These are phyloP conservation scores for Mycena chlorophos DNA, from an alignment of 768 basidiomycete species.

Conservation along the genomic window DNA sequence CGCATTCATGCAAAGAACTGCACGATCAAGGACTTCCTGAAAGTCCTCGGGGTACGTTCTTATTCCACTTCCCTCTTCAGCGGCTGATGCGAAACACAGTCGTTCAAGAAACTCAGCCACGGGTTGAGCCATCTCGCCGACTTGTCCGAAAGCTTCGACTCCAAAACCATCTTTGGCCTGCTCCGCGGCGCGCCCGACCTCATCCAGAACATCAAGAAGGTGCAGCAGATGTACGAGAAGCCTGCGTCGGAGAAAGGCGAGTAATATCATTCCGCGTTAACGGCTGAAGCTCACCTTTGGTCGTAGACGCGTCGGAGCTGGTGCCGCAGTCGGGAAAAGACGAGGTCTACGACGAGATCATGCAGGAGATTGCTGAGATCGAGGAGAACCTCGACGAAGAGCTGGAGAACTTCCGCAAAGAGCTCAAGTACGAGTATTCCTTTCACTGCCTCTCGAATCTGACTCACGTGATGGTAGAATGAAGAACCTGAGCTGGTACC, in stretches of 20 bases:
- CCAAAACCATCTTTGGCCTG: slow-evolving; percentile 72
- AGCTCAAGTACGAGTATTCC: slow-evolving; percentile 56
- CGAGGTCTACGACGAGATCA: slow-evolving; percentile 77
- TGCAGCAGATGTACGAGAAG: slow-evolving; percentile 68
- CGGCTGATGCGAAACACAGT: slow-evolving; percentile 37
- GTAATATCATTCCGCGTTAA: neutral
- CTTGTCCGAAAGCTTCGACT: slow-evolving; percentile 70
- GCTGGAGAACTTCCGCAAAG: slow-evolving; percentile 64
- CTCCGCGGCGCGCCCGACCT: slow-evolving; percentile 84
- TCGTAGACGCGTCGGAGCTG: slow-evolving; percentile 64
- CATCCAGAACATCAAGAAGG: slow-evolving; percentile 63
- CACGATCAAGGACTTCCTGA: slow-evolving; percentile 83
- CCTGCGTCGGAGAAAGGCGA: slow-evolving; percentile 60
- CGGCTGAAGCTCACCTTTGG: neutral
- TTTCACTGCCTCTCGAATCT: slow-evolving; percentile 12
- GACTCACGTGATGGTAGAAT: slow-evolving; percentile 44
- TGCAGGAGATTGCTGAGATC: slow-evolving; percentile 64
- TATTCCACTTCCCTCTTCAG: neutral
- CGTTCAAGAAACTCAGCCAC: slow-evolving; percentile 72
- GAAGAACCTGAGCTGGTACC: slow-evolving; percentile 57
- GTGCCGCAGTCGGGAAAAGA: slow-evolving; percentile 86
- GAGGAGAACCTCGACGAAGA: slow-evolving; percentile 73
- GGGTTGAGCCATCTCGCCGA: slow-evolving; percentile 66
- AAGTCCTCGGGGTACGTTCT: slow-evolving; percentile 65
- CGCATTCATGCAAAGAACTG: slow-evolving; percentile 93